These are phyloP conservation scores for Prototheca wickerhamii DNA, from an alignment of 163 green algal genomes.

Conservation along the genomic window DNA sequence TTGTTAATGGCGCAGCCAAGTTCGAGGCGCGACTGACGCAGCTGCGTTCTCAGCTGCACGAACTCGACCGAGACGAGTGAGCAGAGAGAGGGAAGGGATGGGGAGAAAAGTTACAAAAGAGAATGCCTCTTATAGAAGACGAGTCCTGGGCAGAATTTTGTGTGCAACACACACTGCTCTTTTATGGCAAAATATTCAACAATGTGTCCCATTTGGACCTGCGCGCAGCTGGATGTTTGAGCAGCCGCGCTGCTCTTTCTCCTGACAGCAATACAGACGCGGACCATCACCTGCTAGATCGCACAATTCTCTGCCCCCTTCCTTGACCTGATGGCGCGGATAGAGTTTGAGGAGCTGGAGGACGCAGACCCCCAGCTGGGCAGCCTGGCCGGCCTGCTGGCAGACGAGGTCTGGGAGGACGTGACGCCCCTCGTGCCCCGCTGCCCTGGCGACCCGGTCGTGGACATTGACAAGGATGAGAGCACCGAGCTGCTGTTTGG, in stretches of 20 bases:
- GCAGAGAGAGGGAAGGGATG: not conserved
- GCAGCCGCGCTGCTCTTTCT: slow-evolving; percentile 42
- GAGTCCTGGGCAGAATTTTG: too few relatives aligned
- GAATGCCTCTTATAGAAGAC: not conserved
- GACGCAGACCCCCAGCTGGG: not conserved
- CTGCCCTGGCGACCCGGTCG: slow-evolving; percentile 19
- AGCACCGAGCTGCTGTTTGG: slow-evolving; percentile 38
- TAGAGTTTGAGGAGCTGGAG: slow-evolving; percentile 10
- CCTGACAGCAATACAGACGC: slow-evolving; percentile 11
- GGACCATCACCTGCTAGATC: not conserved
- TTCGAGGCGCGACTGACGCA: slow-evolving; percentile 27
- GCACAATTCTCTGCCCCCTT: not conserved
- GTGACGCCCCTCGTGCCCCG: slow-evolving; percentile 21
- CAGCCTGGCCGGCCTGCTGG: slow-evolving; percentile 1
- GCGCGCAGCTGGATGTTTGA: slow-evolving; percentile 68
- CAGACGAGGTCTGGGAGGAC: slow-evolving; percentile 34
- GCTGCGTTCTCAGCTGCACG: slow-evolving; percentile 33
- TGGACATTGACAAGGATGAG: slow-evolving; percentile 40
- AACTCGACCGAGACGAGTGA: slow-evolving; percentile 45
- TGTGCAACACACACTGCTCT: not conserved
- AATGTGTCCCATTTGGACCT: not conserved
- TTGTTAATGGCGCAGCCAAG: too few relatives aligned
- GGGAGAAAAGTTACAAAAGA: not conserved
- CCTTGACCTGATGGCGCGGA: slow-evolving; percentile 4
- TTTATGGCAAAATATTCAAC: too few relatives aligned